Percentiles rank a stretch among this genome's conserved stretches.
Evolutionary conservation across 2,329 filamentous ascomycete species (phyloP).

Genomic region (Tolypocladium tundrense): DNA sequence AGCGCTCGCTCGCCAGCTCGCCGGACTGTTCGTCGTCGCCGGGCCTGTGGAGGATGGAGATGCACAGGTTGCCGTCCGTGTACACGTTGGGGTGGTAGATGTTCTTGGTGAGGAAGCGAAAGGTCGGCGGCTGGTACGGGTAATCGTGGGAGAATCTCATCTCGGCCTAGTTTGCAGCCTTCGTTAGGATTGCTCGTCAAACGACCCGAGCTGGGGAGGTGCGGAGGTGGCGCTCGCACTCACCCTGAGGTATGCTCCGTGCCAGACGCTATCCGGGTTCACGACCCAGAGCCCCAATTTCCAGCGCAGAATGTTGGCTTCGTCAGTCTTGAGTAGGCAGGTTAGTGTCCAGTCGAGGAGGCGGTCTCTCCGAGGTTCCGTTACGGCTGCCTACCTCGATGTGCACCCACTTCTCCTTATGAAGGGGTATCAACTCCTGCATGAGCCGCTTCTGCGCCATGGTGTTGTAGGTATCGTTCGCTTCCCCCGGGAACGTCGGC

Average conservation of each 20-base stretch:
- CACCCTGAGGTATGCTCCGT: conserved; percentile 82
- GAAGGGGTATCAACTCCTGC: conserved; percentile 73
- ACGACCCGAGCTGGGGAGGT: background rate
- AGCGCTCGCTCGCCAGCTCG: conserved; percentile 80
- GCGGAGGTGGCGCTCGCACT: conserved; percentile 6
- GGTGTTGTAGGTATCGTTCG: conserved; percentile 3
- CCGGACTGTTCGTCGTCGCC: conserved; percentile 91
- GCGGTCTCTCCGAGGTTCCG: background rate
- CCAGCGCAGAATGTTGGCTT: conserved; percentile 83
- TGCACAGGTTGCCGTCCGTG: conserved; percentile 80
- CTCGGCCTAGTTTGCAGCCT: conserved; percentile 43
- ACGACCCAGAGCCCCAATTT: conserved; percentile 81
- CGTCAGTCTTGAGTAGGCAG: conserved; percentile 46
- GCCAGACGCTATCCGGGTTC: conserved; percentile 84
- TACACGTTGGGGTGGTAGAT: conserved; percentile 95
- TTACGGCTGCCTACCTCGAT: conserved; percentile 54
- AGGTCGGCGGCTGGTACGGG: conserved; percentile 79
- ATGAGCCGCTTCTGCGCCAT: conserved; percentile 67
- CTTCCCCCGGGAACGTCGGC: background rate
- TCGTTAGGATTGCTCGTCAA: background rate
- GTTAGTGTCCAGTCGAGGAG: conserved; percentile 1
- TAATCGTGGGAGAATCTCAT: conserved; percentile 87
- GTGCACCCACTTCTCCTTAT: conserved; percentile 88
- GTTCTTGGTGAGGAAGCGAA: conserved; percentile 65
- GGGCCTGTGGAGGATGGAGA: conserved; percentile 88